These are phyloP conservation scores for Boletales sp. DNA, from an alignment of 768 basidiomycete species.

Conservation along the genomic window DNA sequence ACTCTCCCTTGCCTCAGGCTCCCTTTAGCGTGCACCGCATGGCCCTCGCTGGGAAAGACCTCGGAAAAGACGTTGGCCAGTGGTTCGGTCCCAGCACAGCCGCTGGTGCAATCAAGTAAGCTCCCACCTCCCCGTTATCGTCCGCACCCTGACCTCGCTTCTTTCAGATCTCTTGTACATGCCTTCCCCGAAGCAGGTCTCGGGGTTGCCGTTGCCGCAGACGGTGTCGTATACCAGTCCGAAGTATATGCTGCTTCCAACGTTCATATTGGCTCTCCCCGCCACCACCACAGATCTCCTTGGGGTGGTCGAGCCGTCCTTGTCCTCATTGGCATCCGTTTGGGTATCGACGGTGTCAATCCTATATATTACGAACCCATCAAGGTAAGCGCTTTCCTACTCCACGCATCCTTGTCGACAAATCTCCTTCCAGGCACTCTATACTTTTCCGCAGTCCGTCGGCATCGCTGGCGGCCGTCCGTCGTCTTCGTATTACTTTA, in stretches of 20 bases:
- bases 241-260: conserved; percentile 82
- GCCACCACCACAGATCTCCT: conserved; percentile 26
- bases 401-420: not conserved
- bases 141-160: not conserved
- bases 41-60: conserved; percentile 90
- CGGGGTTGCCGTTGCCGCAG: conserved; percentile 78
- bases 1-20: conserved; percentile 76
- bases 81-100: conserved; percentile 99
- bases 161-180: conserved; percentile 64
- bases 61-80: conserved; percentile 93
- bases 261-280: conserved; percentile 27
- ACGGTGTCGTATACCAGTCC: conserved; percentile 77
- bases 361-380: conserved; percentile 89
- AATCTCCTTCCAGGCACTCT: conserved; percentile 56
- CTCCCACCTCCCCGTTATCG: not conserved
- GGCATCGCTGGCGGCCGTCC: conserved; percentile 97
- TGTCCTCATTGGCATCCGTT: conserved; percentile 77
- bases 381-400: conserved; percentile 44
- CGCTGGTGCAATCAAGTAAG: conserved; percentile 91
- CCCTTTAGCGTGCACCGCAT: conserved; percentile 97
- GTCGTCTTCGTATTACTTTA: conserved; percentile 97
- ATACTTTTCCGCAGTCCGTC: conserved; percentile 92
- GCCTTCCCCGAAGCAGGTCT: conserved; percentile 78
- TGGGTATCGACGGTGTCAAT: conserved; percentile 92
- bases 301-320: conserved; percentile 90